Conservation (phyloP, 2,329 filamentous ascomycete species). For the Cadophora sp. region DNA sequence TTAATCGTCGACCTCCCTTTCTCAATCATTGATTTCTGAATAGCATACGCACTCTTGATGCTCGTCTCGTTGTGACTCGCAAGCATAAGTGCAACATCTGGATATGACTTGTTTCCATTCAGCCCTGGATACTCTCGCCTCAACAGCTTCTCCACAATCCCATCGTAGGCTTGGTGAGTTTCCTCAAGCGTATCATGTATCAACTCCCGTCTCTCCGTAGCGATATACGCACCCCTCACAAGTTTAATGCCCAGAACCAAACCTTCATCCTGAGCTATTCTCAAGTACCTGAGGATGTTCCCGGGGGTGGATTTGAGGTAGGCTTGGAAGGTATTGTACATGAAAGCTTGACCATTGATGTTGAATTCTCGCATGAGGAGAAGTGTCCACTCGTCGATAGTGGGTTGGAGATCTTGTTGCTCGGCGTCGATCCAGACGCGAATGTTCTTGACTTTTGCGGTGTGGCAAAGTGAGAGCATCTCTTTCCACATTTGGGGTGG, state of each 20-base stretch:
- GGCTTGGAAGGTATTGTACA: conserved; percentile 60
- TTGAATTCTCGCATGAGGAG: conserved; percentile 61
- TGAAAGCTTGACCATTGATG: conserved; percentile 47
- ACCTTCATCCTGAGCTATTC: conserved; percentile 52
- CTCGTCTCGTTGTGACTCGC: conserved; percentile 82
- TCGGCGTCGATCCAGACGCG: conserved; percentile 61
- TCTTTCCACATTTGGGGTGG: conserved; percentile 53
- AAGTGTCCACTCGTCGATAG: conserved; percentile 60
- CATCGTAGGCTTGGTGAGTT: conserved; percentile 60
- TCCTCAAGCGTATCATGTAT: conserved; percentile 56
- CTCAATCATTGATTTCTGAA: conserved; percentile 52
- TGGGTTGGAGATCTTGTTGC: conserved; percentile 57
- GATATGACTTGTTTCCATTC: conserved; percentile 19
- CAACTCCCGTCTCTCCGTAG: conserved; percentile 52
- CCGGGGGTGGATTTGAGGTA: conserved; percentile 57
- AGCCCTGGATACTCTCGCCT: conserved; percentile 49
- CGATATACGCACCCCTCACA: conserved; percentile 60
- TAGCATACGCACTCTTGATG: conserved; percentile 61
- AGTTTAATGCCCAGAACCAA: conserved; percentile 59
- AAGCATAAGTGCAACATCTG: conserved; percentile 64
- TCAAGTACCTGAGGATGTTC: conserved; percentile 54
- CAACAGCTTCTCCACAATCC: conserved; percentile 56
- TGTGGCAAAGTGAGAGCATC: conserved; percentile 42
- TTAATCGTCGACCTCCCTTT: conserved; percentile 49
- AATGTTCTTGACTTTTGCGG: conserved; percentile 42